Percentiles rank a stretch among this genome's conserved stretches.
Conservation (phyloP, 2,329 filamentous ascomycete genomes). For the Hypoxylon sp. region DNA sequence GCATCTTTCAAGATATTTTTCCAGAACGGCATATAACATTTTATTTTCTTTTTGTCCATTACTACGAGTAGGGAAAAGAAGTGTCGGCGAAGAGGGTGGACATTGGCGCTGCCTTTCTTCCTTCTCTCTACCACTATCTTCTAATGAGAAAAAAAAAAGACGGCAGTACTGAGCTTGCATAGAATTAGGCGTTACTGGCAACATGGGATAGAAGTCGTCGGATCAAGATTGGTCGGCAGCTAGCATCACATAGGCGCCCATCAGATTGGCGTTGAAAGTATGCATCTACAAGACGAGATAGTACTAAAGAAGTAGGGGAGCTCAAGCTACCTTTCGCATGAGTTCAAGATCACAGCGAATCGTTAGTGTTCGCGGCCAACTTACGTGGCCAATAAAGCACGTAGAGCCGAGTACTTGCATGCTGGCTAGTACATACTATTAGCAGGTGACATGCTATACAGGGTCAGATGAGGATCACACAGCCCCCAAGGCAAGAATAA, state of each 20-base stretch:
- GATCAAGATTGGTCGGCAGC: slow-evolving; percentile 40
- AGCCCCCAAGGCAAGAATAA: slow-evolving; percentile 25
- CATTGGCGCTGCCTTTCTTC: slow-evolving; percentile 16
- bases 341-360: slow-evolving; percentile 20
- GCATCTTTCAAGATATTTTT: slow-evolving; percentile 40
- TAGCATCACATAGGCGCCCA: slow-evolving; percentile 33
- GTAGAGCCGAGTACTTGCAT: slow-evolving; percentile 33
- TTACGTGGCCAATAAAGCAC: slow-evolving; percentile 30
- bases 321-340: slow-evolving; percentile 15
- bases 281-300: slow-evolving; percentile 31
- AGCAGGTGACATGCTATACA: slow-evolving; percentile 35
- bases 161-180: slow-evolving; percentile 46
- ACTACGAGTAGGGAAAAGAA: slow-evolving; percentile 22
- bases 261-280: slow-evolving; percentile 29
- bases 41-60: slow-evolving; percentile 27
- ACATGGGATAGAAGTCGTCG: slow-evolving; percentile 45
- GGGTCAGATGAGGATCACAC: slow-evolving; percentile 32
- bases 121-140: slow-evolving; percentile 28
- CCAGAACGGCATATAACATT: slow-evolving; percentile 35
- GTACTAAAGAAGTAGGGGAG: slow-evolving; percentile 23
- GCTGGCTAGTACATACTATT: slow-evolving; percentile 19
- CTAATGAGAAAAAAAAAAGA: slow-evolving; percentile 37
- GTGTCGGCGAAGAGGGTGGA: slow-evolving; percentile 14
- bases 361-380: slow-evolving; percentile 28
- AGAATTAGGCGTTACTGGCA: slow-evolving; percentile 48